Base-by-base conservation (phyloP, 2,329 filamentous ascomycete genomes). In the Alternaria postmessia region DNA sequence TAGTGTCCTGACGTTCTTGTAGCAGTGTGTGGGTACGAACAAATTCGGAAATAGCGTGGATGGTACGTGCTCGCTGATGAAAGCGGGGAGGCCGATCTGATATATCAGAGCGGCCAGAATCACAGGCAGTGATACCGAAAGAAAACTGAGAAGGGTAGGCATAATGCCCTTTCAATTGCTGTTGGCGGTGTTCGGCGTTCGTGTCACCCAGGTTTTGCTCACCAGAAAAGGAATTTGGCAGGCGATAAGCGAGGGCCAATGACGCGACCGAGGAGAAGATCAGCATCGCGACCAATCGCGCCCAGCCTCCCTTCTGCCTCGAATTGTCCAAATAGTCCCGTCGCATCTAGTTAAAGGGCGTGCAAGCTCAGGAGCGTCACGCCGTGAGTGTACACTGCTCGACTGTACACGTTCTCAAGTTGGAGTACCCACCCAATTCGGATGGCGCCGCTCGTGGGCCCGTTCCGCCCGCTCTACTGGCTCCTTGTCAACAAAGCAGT, bases 1-100 rank as follows among this genome's bases (percentile, higher is more conserved):
- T 22, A 83, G 78, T 0, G 83, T 84, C 24, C 72, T 80, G 48
- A 86, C 77, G 4, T 77, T 78, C 26, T 77, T 74, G 61, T 83
- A 84, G 69, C 83, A 85, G 64, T 81, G 64, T 20, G 74, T 77
- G 16, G 66, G 61, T 5, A 69, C 62, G 57, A 75, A 72, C 18
- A 72, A 46, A 38, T 71, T 69, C 41, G 63, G 63, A 18, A 75
- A 44, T 42, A 71, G 57, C 30, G 68, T 69, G 51, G 67, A 69
- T 16, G 63, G 54, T 28, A 69, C 43, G 28, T 64, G 61, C 8
- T 67, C 58, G 16, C 64, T 59, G 28, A 73, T 48, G 38, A 69
- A 54, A 34, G 55, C 57, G 7, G 69, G 68, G 16, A 68, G 18
- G 5, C 71, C 69, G 30, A 71, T 47, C 47, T 75, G 74, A 41